phyloP scores from a whole-genome alignment of 805 yeast genomes.

The Candida oleophila region DNA sequence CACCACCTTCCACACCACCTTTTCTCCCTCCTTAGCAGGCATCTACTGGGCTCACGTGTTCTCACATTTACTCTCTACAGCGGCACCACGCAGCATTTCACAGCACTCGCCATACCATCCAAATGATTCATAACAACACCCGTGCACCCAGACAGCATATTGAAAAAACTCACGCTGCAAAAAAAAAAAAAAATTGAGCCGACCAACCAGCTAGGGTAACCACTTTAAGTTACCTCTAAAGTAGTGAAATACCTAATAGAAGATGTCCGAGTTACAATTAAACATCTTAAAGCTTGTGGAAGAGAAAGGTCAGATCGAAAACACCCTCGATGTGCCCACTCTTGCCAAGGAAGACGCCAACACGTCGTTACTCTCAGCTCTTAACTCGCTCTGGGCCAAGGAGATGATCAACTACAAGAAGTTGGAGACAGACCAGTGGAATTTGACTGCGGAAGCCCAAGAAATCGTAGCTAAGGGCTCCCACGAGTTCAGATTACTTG shows the following conservation, averaged over 20 bases:
- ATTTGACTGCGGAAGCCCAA: slow-evolving; percentile 76
- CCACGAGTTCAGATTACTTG: slow-evolving; percentile 80
- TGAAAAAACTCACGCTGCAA: background rate
- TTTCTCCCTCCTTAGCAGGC: too few species aligned
- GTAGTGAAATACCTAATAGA: too few species aligned
- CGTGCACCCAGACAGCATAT: background rate
- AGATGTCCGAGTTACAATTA: slow-evolving; percentile 74
- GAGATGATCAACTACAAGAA: slow-evolving; percentile 73
- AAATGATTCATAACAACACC: too few species aligned
- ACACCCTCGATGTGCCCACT: slow-evolving; percentile 54
- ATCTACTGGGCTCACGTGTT: too few species aligned
- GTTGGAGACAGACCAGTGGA: slow-evolving; percentile 74
- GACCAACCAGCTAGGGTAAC: too few species aligned
- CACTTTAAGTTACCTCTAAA: too few species aligned
- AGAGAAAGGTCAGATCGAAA: slow-evolving; percentile 54
- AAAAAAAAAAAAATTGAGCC: background rate
- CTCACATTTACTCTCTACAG: too few species aligned
- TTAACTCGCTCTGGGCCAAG: slow-evolving; percentile 82
- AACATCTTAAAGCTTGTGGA: slow-evolving; percentile 64
- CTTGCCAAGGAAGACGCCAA: slow-evolving; percentile 68
- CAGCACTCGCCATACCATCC: too few species aligned
- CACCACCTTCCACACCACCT: too few species aligned
- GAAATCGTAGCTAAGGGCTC: slow-evolving; percentile 81
- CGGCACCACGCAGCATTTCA: background rate
- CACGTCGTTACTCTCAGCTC: slow-evolving; percentile 66